Base-by-base conservation (phyloP, 345 rosid species). In the Lepidium didymum region DNA sequence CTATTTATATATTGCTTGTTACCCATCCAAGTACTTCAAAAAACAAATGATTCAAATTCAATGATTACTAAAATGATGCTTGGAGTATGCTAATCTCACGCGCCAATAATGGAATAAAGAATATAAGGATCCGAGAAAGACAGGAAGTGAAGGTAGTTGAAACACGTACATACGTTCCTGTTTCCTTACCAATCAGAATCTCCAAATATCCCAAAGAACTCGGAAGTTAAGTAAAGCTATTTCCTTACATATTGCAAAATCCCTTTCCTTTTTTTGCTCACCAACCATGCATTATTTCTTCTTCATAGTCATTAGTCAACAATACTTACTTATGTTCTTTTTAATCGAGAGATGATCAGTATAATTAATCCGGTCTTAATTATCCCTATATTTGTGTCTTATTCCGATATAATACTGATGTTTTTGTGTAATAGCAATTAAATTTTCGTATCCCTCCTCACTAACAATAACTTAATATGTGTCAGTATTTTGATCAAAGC, bases 71-170 rank as follows among this genome's bases (percentile, higher is more conserved):
- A n/a, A n/a, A n/a, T n/a, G n/a, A n/a, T n/a, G n/a, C n/a, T n/a
- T n/a, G n/a, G 15, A 46, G 45, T 31, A 73, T 52, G 68, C 73
- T 66, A 12, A 42, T 52, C 18, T 43, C 50, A 66, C 51, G 65
- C 65, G 66, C 65, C n/a, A n/a, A n/a, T n/a, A 45, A 65, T 27
- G 6, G 31, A 27, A 27, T 49, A 13, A 54, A 42, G 73, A 67
- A 68, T 53, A 40, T 38, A 54, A 37, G 68, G 61, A 66, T 52
- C 77, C 51, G 54, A 75, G 64, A 68, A 45, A 51, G 78, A 68
- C 69, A 68, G 46, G 19, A 55, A 62, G 78, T 75, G 78, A 67
- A 75, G 68, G 65, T 19, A 27, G 64, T 74, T 67, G 64, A 61
- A 67, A 19, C 78, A 74, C 78, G 78, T 56, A 27, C 61, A n/a